Evolutionary conservation across 192 early-diverging fungal species (phyloP).

Genomic region (Backusella circina): DNA sequence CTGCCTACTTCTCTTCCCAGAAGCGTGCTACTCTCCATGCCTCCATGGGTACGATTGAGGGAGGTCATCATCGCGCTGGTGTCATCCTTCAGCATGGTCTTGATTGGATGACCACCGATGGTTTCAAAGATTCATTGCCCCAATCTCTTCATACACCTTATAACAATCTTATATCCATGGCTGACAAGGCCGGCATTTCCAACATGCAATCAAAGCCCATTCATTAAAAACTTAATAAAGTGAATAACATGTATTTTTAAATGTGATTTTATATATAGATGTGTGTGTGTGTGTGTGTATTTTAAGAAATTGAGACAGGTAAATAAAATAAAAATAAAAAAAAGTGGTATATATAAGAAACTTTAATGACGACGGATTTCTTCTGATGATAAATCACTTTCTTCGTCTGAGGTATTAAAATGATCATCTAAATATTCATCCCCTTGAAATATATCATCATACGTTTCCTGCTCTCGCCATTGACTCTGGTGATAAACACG

Average conservation of each 20-base stretch:
- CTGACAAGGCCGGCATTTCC: slow-evolving; percentile 16
- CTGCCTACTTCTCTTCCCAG: slow-evolving; percentile 29
- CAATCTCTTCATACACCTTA: slow-evolving; percentile 29
- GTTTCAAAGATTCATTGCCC: slow-evolving; percentile 36
- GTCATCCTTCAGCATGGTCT: slow-evolving; percentile 49
- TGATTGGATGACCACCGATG: slow-evolving; percentile 40
- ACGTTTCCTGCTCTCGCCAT: slow-evolving; percentile 8
- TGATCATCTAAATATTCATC: slow-evolving; percentile 9
- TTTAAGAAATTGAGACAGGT: background rate
- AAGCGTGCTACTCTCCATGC: slow-evolving; percentile 47
- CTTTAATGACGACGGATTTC: background rate
- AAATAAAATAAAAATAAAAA: background rate
- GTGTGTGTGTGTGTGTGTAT: background rate
- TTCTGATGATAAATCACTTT: background rate
- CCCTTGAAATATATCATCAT: slow-evolving; percentile 19
- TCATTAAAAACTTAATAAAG: background rate
- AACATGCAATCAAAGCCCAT: slow-evolving; percentile 22
- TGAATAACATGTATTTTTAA: background rate
- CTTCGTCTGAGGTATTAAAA: slow-evolving; percentile 8
- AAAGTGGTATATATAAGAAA: background rate
- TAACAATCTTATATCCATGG: slow-evolving; percentile 35
- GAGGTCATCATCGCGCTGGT: slow-evolving; percentile 42
- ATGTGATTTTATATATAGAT: background rate
- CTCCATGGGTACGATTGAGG: slow-evolving; percentile 44
- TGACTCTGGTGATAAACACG: background rate